Evolutionary conservation across 257 asterid species (phyloP).

Genomic region (Paraleonurus japonicus): DNA sequence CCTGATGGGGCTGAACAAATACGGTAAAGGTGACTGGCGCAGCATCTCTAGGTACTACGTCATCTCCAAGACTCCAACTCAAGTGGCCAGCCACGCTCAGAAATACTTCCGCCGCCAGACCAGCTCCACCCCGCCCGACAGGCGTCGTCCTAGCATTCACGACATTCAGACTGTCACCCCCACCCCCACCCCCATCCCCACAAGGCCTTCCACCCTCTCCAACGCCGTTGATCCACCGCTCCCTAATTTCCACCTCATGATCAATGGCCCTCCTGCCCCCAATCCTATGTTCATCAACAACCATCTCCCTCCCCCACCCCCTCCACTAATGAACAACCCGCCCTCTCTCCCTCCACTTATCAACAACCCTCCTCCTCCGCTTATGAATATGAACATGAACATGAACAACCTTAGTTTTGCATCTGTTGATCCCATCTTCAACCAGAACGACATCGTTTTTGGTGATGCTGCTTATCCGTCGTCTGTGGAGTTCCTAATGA

Average conservation of each 20-base stretch:
- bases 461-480: too few relatives aligned
- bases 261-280: too few relatives aligned
- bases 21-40: conserved; percentile 52
- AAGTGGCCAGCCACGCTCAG: conserved; percentile 58
- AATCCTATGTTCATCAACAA: too few relatives aligned
- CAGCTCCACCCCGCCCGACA: conserved; percentile 29
- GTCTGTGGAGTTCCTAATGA: too few relatives aligned
- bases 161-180: conserved; percentile 31
- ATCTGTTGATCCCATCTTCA: too few relatives aligned
- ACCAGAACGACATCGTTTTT: too few relatives aligned
- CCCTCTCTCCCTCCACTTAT: too few relatives aligned
- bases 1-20: conserved; percentile 43
- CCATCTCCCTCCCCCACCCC: too few relatives aligned
- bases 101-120: conserved; percentile 40
- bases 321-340: too few relatives aligned
- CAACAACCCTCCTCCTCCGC: too few relatives aligned
- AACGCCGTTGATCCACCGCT: background rate
- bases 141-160: conserved; percentile 55
- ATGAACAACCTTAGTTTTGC: too few relatives aligned
- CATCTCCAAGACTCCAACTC: conserved; percentile 37
- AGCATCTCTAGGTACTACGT: conserved; percentile 52
- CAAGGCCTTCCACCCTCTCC: background rate
- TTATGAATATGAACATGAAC: too few relatives aligned
- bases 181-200: background rate
- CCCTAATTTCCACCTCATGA: background rate